Conservation (phyloP, 768 basidiomycete species). For the Tricholoma bakamatsutake region DNA sequence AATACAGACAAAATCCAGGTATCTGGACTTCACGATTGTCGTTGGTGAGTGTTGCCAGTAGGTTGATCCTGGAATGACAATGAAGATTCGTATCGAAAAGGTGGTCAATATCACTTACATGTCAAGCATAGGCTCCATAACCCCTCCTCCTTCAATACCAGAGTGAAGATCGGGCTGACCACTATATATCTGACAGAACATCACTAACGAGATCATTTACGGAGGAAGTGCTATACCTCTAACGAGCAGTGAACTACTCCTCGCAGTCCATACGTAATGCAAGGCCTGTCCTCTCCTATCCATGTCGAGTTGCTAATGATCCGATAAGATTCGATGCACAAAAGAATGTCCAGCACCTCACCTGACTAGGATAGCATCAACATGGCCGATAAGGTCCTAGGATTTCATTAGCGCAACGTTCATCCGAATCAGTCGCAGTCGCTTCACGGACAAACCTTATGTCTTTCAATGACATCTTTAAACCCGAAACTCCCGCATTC, state of each 20-base stretch:
- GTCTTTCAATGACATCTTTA: slow-evolving; percentile 59
- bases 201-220: not conserved
- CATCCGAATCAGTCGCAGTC: no score
- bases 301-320: slow-evolving; percentile 83
- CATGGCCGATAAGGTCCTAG: slow-evolving; percentile 74
- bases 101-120: slow-evolving; percentile 45
- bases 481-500: slow-evolving; percentile 93
- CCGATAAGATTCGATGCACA: not conserved
- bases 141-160: slow-evolving; percentile 88
- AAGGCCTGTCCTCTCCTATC: slow-evolving; percentile 89
- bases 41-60: slow-evolving; percentile 68
- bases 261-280: slow-evolving; percentile 91
- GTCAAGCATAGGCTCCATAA: slow-evolving; percentile 88
- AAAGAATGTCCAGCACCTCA: slow-evolving; percentile 18
- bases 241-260: slow-evolving; percentile 89
- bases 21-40: slow-evolving; percentile 56
- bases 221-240: slow-evolving; percentile 37
- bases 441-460: slow-evolving; percentile 49
- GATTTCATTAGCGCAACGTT: slow-evolving; percentile 1
- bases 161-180: slow-evolving; percentile 82
- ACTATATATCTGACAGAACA: slow-evolving; percentile 55
- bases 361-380: slow-evolving; percentile 90
- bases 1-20: slow-evolving; percentile 73
- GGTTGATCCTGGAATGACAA: slow-evolving; percentile 51
- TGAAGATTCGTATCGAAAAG: not conserved